A percentile compares a stretch with the other conserved stretches of the same genome.
These are phyloP conservation scores for Rauvolfia tetraphylla DNA, from an alignment of 257 asterid species.

Conservation along the genomic window DNA sequence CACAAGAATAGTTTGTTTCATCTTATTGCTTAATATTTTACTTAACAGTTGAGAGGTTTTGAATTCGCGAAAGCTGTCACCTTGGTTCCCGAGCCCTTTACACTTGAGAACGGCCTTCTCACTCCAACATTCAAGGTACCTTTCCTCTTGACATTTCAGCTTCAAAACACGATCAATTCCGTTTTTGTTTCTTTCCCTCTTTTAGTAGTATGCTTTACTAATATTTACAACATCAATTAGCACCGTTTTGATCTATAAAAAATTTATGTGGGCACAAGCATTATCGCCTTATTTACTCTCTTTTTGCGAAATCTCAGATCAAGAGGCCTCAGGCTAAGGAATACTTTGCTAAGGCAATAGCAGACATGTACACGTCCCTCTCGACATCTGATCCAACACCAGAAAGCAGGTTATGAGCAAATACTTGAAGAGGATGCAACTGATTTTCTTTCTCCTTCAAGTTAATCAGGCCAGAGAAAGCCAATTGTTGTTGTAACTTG, in stretches of 20 bases:
- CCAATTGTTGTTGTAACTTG: not conserved
- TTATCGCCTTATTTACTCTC: not conserved
- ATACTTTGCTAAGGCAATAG: slow-evolving; percentile 67
- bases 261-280: not conserved
- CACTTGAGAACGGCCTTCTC: slow-evolving; percentile 74
- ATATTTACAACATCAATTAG: not conserved
- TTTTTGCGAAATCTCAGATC: slow-evolving; percentile 31
- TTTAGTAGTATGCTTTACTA: not conserved
- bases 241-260: not conserved
- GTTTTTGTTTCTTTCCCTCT: too few relatives aligned
- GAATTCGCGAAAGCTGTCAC: slow-evolving; percentile 85
- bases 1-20: not conserved
- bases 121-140: slow-evolving; percentile 95
- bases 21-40: slow-evolving; percentile 12
- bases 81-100: slow-evolving; percentile 76
- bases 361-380: slow-evolving; percentile 66
- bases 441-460: not conserved
- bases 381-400: slow-evolving; percentile 60
- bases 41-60: slow-evolving; percentile 72
- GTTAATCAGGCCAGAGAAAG: slow-evolving; percentile 5
- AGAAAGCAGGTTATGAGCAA: slow-evolving; percentile 26
- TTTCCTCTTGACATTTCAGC: not conserved
- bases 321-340: slow-evolving; percentile 90
- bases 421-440: not conserved
- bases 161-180: not conserved